Percentiles rank a stretch among this genome's conserved stretches.
These are phyloP conservation scores for Lobosporangium transversale DNA, from an alignment of 192 early-diverging fungal species.

Conservation along the genomic window DNA sequence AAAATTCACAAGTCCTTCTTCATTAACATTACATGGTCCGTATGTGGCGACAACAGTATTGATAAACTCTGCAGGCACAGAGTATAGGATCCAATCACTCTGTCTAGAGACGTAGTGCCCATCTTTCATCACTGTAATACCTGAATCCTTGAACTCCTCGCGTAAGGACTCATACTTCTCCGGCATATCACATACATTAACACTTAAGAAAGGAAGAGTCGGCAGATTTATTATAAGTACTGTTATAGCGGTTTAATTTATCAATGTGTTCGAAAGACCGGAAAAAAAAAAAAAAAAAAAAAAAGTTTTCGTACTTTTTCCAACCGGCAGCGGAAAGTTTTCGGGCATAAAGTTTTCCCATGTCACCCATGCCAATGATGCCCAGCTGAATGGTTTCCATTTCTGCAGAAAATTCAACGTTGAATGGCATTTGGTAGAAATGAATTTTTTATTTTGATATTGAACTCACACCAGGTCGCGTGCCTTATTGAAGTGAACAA, in stretches of 20 bases:
- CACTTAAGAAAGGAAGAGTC: slow-evolving; percentile 58
- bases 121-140: slow-evolving; percentile 76
- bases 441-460: not conserved
- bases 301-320: too few relatives aligned
- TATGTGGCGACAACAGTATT: slow-evolving; percentile 81
- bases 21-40: slow-evolving; percentile 86
- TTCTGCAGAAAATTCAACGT: slow-evolving; percentile 45
- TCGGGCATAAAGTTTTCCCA: slow-evolving; percentile 91
- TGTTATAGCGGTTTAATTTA: not conserved
- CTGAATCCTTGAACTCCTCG: slow-evolving; percentile 63
- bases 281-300: too few relatives aligned
- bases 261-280: too few relatives aligned
- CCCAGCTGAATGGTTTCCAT: slow-evolving; percentile 80
- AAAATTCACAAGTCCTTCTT: too few relatives aligned
- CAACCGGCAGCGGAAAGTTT: slow-evolving; percentile 80
- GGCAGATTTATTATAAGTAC: not conserved
- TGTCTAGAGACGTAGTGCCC: slow-evolving; percentile 86
- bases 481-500: too few relatives aligned
- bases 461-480: too few relatives aligned
- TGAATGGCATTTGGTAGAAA: not conserved
- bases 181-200: slow-evolving; percentile 92
- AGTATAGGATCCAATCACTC: slow-evolving; percentile 93
- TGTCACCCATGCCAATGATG: slow-evolving; percentile 95
- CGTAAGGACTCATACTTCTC: slow-evolving; percentile 73
- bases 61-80: slow-evolving; percentile 93